Percentiles rank a stretch among this genome's conserved stretches.
These are phyloP conservation scores for Barnettozyma siamensis DNA, from an alignment of 805 yeast genomes.

Conservation along the genomic window DNA sequence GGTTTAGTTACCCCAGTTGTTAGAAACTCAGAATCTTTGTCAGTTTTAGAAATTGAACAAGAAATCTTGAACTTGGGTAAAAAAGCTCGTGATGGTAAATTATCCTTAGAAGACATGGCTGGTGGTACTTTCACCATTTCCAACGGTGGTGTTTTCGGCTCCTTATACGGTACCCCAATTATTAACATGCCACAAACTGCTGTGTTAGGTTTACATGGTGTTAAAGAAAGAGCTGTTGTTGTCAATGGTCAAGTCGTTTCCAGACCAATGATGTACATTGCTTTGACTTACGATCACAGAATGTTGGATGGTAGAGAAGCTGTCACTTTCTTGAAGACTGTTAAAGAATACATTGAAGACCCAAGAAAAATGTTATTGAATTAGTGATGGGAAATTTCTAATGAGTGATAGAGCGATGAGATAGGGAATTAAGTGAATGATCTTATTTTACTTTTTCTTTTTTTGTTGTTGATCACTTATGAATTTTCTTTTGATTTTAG, in stretches of 20 bases:
- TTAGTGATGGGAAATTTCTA: constrained; percentile 15
- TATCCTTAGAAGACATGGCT: constrained; percentile 96
- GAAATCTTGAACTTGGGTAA: constrained; percentile 77
- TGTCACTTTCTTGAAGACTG: constrained; percentile 91
- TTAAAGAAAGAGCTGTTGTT: constrained; percentile 95
- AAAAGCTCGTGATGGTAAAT: constrained; percentile 95
- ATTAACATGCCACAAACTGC: constrained; percentile 98
- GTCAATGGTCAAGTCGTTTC: constrained; percentile 93
- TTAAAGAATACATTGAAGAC: constrained; percentile 96
- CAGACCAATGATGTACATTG: constrained; percentile 99
- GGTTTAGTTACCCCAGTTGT: constrained; percentile 98
- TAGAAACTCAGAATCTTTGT: constrained; percentile 90
- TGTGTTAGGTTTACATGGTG: constrained; percentile 95
- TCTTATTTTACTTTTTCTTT: no score
- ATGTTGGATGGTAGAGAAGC: constrained; percentile 98
- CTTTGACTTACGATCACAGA: constrained; percentile 97
- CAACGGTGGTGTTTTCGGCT: constrained; percentile 98
- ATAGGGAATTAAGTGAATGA: not conserved
- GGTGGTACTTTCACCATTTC: constrained; percentile 99
- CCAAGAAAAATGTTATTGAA: constrained; percentile 93
- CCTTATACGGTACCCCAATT: constrained; percentile 96
- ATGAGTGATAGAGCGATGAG: not conserved
- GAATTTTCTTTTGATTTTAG: no score
- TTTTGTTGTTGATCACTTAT: no score
- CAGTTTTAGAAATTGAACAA: constrained; percentile 83